Conservation (phyloP, 352 stramenopile genomes). For the Blastocystis sp. region DNA sequence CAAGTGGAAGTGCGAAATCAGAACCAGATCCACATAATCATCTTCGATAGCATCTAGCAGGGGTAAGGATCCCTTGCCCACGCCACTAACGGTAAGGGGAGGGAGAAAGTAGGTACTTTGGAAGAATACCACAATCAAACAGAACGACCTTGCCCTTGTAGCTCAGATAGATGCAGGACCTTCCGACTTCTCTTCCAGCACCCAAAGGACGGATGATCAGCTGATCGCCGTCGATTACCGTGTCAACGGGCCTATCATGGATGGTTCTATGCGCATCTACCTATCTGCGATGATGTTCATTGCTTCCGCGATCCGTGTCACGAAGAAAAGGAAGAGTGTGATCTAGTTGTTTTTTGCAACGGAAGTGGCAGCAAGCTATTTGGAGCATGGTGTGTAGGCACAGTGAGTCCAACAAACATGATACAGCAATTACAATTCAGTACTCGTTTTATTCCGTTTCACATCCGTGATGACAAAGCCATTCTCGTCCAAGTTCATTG, state of each 20-base stretch:
- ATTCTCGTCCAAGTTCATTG: background rate
- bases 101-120: conserved; percentile 60
- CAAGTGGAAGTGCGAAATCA: conserved; percentile 99
- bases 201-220: conserved; percentile 91
- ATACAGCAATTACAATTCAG: background rate
- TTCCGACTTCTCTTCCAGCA: conserved; percentile 94
- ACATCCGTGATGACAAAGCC: background rate
- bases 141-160: conserved; percentile 98
- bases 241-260: conserved; percentile 42
- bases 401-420: background rate
- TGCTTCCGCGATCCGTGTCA: background rate
- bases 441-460: background rate
- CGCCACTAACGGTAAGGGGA: conserved; percentile 21
- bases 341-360: too few relatives aligned
- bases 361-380: too few relatives aligned
- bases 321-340: background rate
- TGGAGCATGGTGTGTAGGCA: too few relatives aligned
- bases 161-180: conserved; percentile 97
- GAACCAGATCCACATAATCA: conserved; percentile 88
- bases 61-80: conserved; percentile 90
- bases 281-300: conserved; percentile 46
- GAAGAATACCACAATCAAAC: conserved; percentile 84
- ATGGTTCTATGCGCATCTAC: background rate
- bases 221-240: conserved; percentile 60
- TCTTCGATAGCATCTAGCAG: conserved; percentile 94